phyloP scores from a whole-genome alignment of 768 basidiomycete species.

The Flagelloscypha sp. region DNA sequence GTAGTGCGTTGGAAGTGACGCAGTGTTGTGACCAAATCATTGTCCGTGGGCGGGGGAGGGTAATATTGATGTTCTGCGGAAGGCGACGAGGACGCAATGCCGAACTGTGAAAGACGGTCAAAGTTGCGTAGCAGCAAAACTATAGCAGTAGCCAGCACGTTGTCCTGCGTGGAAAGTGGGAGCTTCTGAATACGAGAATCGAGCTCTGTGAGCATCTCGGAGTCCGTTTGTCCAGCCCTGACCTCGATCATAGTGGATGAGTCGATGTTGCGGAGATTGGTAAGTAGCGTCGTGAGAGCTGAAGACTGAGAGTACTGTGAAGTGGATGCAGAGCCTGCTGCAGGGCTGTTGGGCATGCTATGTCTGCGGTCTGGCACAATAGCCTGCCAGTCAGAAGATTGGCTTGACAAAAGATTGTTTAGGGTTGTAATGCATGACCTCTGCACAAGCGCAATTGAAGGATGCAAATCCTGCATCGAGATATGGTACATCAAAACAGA shows the following conservation, averaged over 20 bases:
- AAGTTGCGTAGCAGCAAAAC: conserved; percentile 64
- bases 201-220: conserved; percentile 54
- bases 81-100: conserved; percentile 18
- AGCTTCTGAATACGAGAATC: conserved; percentile 42
- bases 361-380: conserved; percentile 54
- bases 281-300: conserved; percentile 54
- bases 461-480: conserved; percentile 46
- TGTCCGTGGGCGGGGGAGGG: conserved; percentile 9
- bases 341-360: conserved; percentile 57
- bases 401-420: conserved; percentile 58
- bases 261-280: conserved; percentile 50
- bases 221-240: conserved; percentile 29
- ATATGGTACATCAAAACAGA: neutral
- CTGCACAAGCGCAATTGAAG: conserved; percentile 69
- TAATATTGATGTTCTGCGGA: conserved; percentile 1
- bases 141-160: conserved; percentile 57
- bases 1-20: conserved; percentile 6
- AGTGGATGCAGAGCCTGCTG: too few species aligned
- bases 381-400: conserved; percentile 39
- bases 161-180: conserved; percentile 43
- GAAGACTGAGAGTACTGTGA: conserved; percentile 27
- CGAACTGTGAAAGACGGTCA: conserved; percentile 52
- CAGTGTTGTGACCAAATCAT: conserved; percentile 13
- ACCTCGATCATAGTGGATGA: conserved; percentile 39
- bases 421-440: conserved; percentile 69